A percentile compares a stretch with the other conserved stretches of the same genome.
Evolutionary conservation across 306 rosid species (phyloP).

Genomic region (Trifolium subterraneum): DNA sequence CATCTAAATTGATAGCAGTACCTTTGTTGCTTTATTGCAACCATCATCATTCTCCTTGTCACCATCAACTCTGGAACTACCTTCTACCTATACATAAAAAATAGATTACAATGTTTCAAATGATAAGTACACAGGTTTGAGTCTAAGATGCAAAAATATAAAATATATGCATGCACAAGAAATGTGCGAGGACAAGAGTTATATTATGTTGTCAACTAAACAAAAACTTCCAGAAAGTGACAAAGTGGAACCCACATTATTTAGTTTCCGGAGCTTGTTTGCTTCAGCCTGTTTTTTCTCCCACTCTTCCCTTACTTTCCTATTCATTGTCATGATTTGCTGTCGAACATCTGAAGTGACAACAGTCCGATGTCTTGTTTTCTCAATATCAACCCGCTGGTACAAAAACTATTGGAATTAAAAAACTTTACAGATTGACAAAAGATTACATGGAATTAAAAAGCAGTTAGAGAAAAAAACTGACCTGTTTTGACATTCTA

Average conservation of each 20-base stretch:
- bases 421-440: constrained; percentile 28
- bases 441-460: constrained; percentile 32
- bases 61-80: constrained; percentile 61
- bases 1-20: constrained; percentile 41
- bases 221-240: constrained; percentile 16
- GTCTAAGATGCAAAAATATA: no score
- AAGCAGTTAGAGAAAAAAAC: constrained; percentile 42
- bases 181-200: neutral
- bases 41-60: constrained; percentile 90
- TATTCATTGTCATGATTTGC: constrained; percentile 71
- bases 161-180: no score
- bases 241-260: constrained; percentile 63
- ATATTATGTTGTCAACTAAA: constrained; percentile 15
- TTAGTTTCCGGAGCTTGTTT: constrained; percentile 72
- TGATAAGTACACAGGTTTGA: no score
- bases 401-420: constrained; percentile 39
- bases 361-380: constrained; percentile 68
- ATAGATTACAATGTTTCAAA: neutral
- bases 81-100: constrained; percentile 62
- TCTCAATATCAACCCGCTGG: constrained; percentile 84
- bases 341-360: constrained; percentile 80
- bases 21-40: constrained; percentile 76
- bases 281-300: constrained; percentile 85
- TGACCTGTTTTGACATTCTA: constrained; percentile 89
- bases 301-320: constrained; percentile 85